Percentiles rank a stretch among this genome's conserved stretches.
phyloP scores from a whole-genome alignment of 306 rosid genomes.

The Benincasa hispida region DNA sequence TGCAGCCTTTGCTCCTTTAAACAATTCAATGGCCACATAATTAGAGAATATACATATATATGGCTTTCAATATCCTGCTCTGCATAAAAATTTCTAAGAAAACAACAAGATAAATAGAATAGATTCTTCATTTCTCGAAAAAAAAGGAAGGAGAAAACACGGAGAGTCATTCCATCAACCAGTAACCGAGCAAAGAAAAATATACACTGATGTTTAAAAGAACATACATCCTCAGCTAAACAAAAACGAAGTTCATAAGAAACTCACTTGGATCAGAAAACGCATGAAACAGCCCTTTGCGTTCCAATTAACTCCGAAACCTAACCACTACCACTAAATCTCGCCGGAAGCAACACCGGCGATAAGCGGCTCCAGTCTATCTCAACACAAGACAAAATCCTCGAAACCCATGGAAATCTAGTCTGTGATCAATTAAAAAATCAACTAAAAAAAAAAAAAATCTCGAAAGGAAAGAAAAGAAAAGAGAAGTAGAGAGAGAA shows the following conservation, averaged over 20 bases:
- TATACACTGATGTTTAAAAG: background rate
- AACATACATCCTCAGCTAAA: background rate
- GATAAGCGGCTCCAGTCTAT: background rate
- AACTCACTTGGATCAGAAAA: background rate
- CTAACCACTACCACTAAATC: background rate
- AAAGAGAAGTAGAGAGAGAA: background rate
- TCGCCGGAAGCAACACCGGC: background rate
- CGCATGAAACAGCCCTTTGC: background rate
- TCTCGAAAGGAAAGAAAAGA: background rate
- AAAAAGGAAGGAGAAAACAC: background rate
- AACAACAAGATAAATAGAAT: background rate
- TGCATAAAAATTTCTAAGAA: background rate
- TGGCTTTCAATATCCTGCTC: background rate
- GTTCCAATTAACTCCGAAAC: background rate
- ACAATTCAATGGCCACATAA: constrained; percentile 16
- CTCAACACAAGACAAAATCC: background rate
- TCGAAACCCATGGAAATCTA: background rate
- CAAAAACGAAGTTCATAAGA: background rate
- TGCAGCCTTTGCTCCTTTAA: constrained; percentile 1
- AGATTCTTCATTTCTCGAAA: background rate
- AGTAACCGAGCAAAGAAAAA: background rate
- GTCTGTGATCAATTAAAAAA: background rate
- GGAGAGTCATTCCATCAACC: background rate
- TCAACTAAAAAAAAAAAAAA: background rate
- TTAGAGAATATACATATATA: background rate